Evolutionary conservation across 1,284 basidiomycete species (phyloP), one percentile per base, ranked within the genome.

Genomic region (Tylopilus sp.): DNA sequence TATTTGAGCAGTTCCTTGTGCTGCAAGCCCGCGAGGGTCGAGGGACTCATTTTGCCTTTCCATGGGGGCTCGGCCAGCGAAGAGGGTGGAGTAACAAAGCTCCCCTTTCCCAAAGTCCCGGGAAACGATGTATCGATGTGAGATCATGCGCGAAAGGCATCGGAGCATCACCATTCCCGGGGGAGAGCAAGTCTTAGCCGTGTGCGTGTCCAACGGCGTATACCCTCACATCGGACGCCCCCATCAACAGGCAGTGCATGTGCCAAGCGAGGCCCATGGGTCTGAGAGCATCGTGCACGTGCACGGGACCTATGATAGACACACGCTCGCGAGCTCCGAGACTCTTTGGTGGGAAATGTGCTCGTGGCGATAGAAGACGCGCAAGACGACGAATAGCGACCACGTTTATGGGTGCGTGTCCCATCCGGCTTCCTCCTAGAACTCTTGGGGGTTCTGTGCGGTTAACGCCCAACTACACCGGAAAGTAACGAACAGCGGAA

Each of bases 1-100:
- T 71, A 77, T 65, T 78, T 83, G 58, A 90, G 72, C 64, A 85
- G 73, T 59, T 90, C 86, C 68, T 91, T 91, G 63, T 86, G 82
- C 70, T 83, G 81, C 61, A 90, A 68, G 10, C 85, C 86, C 5
- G 85, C 86, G 26, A 83, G 68, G 42, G 86, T 86, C 33, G 81
- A 84, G 13, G 75, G 74, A 19, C 79, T 77, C 41, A 86, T 70
- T 69, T 78, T 80, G 29, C 78, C 78, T 61, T 73, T 77, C 64
- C 74, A 74, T 39, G 67, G 61, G 40, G 52, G 26, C n/a, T 59
- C 64, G 28, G 53, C 36, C 42, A 54, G 47, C 48, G 63, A 58
- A 25, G 67, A 56, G 37, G 56, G 53, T 43, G 62, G 53, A 11
- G 52, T 41, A 24, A 43, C 42, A 47, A 59, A n/a, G n/a, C n/a